Conservation (phyloP, 106 monocot species). For the Dendrobium huoshanense region DNA sequence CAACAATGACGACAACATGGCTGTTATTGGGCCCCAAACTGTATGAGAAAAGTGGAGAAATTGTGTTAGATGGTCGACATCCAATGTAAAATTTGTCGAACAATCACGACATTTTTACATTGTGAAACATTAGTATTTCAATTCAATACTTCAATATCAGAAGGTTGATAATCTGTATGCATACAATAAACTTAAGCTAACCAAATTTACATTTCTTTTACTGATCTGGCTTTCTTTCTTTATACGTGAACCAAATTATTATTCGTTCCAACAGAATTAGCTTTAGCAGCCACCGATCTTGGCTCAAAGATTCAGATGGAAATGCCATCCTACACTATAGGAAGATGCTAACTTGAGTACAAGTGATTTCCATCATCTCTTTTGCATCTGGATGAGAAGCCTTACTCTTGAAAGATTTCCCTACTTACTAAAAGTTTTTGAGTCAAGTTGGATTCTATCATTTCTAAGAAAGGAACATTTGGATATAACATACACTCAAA, state of each 20-base stretch:
- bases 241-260: neutral
- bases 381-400: neutral
- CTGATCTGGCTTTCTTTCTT: neutral
- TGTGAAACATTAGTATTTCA: neutral
- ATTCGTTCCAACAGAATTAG: neutral
- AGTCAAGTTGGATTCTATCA: neutral
- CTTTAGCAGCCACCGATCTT: neutral
- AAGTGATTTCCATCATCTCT: neutral
- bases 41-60: no score
- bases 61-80: no score
- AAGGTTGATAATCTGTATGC: neutral
- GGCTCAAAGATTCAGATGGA: neutral
- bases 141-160: neutral
- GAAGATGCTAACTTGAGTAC: neutral
- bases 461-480: neutral
- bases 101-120: neutral
- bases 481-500: neutral
- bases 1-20: no score
- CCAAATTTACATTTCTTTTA: neutral
- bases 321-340: neutral
- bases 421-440: neutral
- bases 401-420: neutral
- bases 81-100: no score
- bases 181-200: neutral
- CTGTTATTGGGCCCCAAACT: no score